Evolutionary conservation across 768 basidiomycete genomes (phyloP).

Genomic region (Lentinula guzmanii): DNA sequence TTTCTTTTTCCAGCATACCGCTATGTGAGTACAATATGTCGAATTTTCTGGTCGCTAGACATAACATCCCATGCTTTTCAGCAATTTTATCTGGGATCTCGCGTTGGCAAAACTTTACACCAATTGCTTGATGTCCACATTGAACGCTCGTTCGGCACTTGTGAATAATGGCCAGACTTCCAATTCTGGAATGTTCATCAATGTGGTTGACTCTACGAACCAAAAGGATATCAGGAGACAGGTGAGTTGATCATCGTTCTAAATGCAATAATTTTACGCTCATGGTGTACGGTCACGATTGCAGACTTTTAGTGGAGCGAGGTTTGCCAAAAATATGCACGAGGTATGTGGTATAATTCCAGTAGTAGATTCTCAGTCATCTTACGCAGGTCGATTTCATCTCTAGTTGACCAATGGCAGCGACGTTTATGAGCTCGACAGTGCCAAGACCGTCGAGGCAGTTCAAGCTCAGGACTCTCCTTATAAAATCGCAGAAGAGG

Average conservation of each 20-base stretch:
- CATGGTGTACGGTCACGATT: neutral
- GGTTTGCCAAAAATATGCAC: neutral
- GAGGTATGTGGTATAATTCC: neutral
- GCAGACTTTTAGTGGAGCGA: neutral
- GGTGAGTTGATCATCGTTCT: neutral
- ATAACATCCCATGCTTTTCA: constrained; percentile 1
- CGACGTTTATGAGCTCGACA: neutral
- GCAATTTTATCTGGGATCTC: constrained; percentile 47
- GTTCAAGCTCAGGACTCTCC: neutral
- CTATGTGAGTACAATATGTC: constrained; percentile 25
- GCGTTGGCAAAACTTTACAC: constrained; percentile 42
- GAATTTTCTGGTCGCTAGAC: neutral
- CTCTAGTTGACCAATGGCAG: neutral
- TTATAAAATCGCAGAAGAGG: neutral
- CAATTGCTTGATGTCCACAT: constrained; percentile 42
- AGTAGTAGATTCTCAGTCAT: neutral
- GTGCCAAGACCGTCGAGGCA: neutral
- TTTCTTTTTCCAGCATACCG: constrained; percentile 26
- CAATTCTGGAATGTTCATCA: neutral
- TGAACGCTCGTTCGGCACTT: constrained; percentile 32
- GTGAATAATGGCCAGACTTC: neutral
- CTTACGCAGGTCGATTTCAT: neutral
- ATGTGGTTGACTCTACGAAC: neutral
- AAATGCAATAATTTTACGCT: neutral
- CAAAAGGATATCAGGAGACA: neutral